These are phyloP conservation scores for Pisolithus microcarpus DNA, from an alignment of 768 basidiomycete species.

Conservation along the genomic window DNA sequence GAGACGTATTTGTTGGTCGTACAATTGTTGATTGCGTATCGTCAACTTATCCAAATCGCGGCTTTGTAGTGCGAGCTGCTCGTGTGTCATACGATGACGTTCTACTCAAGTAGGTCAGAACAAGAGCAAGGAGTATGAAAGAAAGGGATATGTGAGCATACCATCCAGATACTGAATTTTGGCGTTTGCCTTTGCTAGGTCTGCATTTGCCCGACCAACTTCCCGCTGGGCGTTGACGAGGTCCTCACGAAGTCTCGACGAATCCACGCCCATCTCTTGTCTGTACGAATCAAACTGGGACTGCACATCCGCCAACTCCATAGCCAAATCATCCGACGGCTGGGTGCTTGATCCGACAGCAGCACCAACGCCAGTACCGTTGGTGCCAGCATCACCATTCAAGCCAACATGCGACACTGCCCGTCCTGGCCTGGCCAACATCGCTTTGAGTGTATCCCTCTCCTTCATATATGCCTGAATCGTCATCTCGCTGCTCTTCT, in stretches of 20 bases:
- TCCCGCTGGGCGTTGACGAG: slow-evolving; percentile 59
- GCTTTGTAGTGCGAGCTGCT: slow-evolving; percentile 54
- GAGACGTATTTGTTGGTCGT: slow-evolving; percentile 64
- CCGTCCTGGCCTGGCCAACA: slow-evolving; percentile 54
- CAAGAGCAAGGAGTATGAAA: neutral
- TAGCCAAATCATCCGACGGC: slow-evolving; percentile 35
- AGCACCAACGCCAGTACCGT: slow-evolving; percentile 7
- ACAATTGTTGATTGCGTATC: slow-evolving; percentile 65
- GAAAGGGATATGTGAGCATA: slow-evolving; percentile 25
- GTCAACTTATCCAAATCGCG: slow-evolving; percentile 60
- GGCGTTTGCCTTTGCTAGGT: slow-evolving; percentile 78
- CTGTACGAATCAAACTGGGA: slow-evolving; percentile 75
- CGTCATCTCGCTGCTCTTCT: slow-evolving; percentile 58
- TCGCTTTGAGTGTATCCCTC: slow-evolving; percentile 72
- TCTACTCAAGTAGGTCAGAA: slow-evolving; percentile 33
- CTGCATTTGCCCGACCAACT: slow-evolving; percentile 52
- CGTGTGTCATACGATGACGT: slow-evolving; percentile 63
- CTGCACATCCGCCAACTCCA: slow-evolving; percentile 67
- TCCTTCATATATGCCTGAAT: slow-evolving; percentile 83
- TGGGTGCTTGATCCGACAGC: slow-evolving; percentile 3
- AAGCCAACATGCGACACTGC: slow-evolving; percentile 10
- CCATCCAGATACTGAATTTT: slow-evolving; percentile 74
- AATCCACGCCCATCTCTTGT: slow-evolving; percentile 74
- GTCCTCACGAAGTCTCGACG: slow-evolving; percentile 66
- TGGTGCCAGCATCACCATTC: slow-evolving; percentile 26